phyloP scores from a whole-genome alignment of 306 rosid genomes.

The Hippophae tibetana region DNA sequence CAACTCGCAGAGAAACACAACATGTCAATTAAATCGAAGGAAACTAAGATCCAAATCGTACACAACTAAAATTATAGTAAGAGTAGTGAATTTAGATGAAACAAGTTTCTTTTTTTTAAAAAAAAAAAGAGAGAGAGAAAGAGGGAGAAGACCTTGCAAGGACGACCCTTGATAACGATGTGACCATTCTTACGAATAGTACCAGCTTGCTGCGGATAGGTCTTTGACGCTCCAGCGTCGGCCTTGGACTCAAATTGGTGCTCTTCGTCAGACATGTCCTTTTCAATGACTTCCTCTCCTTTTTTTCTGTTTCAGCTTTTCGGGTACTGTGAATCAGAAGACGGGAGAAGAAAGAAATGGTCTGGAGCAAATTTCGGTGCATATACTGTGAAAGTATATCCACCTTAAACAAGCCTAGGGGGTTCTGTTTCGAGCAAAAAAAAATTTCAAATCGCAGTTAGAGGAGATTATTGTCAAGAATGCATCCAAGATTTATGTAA shows the following conservation, averaged over 20 bases:
- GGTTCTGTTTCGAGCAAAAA: no score
- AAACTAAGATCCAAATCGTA: not conserved
- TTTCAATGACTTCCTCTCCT: not conserved
- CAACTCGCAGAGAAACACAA: no score
- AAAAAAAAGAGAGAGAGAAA: not conserved
- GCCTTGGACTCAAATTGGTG: constrained; percentile 39
- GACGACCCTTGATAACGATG: constrained; percentile 36
- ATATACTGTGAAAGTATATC: no score
- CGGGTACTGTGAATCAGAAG: not conserved
- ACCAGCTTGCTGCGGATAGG: constrained; percentile 37
- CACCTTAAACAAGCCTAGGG: no score
- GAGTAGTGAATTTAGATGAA: not conserved
- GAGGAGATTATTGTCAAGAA: no score
- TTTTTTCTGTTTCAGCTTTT: not conserved
- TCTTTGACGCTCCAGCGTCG: constrained; percentile 40
- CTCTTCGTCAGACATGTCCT: constrained; percentile 35
- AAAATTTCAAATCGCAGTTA: no score
- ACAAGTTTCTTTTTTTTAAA: no score
- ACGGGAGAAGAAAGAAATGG: no score
- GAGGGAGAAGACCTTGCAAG: constrained; percentile 25
- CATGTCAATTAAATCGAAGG: no score
- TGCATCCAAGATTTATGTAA: no score
- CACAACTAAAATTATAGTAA: not conserved
- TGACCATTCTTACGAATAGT: constrained; percentile 34
- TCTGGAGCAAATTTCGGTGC: no score